Evolutionary conservation across 306 rosid genomes (phyloP).

Genomic region (Delonix regia): DNA sequence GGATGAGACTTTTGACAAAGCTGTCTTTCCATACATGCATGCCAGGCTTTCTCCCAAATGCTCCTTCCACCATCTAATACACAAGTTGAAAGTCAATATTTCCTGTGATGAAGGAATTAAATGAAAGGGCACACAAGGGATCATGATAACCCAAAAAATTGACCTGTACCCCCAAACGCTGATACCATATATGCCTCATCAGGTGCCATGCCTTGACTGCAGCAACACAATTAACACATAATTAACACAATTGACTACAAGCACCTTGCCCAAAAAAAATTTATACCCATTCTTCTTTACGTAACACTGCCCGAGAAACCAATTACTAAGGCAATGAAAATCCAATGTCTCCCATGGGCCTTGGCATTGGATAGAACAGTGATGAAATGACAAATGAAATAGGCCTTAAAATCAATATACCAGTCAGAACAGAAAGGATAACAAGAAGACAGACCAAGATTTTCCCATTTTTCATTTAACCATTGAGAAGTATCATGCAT

Average conservation of each 20-base stretch:
- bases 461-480: constrained; percentile 14
- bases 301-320: not conserved
- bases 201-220: constrained; percentile 93
- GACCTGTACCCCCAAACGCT: constrained; percentile 96
- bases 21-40: constrained; percentile 68
- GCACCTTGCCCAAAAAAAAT: not conserved
- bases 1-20: constrained; percentile 64
- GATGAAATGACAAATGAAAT: not conserved
- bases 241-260: constrained; percentile 19
- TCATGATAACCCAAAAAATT: constrained; percentile 21
- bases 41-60: constrained; percentile 88
- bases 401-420: constrained; percentile 5
- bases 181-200: constrained; percentile 94
- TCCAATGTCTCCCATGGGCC: constrained; percentile 23
- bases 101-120: not conserved
- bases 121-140: not conserved
- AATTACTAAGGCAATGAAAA: constrained; percentile 28
- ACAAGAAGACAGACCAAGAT: constrained; percentile 2
- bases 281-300: not conserved
- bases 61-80: constrained; percentile 81
- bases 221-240: constrained; percentile 40
- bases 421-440: constrained; percentile 8
- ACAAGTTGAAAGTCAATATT: constrained; percentile 36
- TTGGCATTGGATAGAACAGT: constrained; percentile 16
- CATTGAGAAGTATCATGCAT: not conserved